Evolutionary conservation across 208 protist genomes (phyloP).

Genomic region (Leptomonas seymouri): DNA sequence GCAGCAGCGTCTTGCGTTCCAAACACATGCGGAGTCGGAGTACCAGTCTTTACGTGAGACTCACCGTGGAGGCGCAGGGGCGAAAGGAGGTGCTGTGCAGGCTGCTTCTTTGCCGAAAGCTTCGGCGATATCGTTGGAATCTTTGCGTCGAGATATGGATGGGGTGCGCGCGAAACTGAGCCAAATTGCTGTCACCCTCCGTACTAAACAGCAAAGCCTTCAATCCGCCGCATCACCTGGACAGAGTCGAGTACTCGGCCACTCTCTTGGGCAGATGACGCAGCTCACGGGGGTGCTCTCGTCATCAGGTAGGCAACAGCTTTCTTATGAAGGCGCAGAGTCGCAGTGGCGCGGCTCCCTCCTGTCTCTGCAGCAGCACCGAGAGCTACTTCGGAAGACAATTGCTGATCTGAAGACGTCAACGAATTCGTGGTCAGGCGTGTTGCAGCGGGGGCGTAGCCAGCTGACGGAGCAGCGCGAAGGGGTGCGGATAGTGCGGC

Average conservation of each 20-base stretch:
- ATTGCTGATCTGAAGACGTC: constrained; percentile 19
- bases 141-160: constrained; percentile 8
- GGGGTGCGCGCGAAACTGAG: not conserved
- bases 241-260: too few relatives aligned
- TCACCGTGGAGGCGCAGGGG: not conserved
- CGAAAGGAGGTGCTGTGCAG: too few relatives aligned
- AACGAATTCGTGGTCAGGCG: not conserved
- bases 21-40: constrained; percentile 15
- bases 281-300: not conserved
- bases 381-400: constrained; percentile 5
- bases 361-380: constrained; percentile 19
- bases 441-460: constrained; percentile 15
- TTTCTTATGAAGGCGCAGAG: not conserved
- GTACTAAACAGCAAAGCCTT: constrained; percentile 7
- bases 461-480: constrained; percentile 14
- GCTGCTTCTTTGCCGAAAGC: not conserved
- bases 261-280: not conserved
- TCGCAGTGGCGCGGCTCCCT: constrained; percentile 15
- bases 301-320: not conserved
- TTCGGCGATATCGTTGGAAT: not conserved
- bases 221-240: not conserved
- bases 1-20: constrained; percentile 17
- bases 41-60: constrained; percentile 17
- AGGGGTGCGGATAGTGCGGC: not conserved
- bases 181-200: constrained; percentile 6